A percentile compares a stretch with the other conserved stretches of the same genome.
Conservation (phyloP, 1,284 basidiomycete species). For the Porogramme epimiltina region DNA sequence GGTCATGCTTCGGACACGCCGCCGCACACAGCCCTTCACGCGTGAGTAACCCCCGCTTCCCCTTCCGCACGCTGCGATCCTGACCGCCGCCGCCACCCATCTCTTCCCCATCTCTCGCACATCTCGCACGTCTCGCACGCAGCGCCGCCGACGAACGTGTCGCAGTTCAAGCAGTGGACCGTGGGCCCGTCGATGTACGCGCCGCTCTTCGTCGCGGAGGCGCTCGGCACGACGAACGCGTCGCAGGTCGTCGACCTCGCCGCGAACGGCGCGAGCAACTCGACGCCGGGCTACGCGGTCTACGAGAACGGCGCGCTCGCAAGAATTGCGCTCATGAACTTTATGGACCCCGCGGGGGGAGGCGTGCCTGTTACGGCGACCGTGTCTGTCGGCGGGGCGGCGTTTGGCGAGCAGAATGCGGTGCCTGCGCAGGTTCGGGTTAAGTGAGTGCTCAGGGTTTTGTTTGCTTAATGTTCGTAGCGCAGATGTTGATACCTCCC, state of each 20-base stretch:
- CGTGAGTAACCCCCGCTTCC: slow-evolving; percentile 34
- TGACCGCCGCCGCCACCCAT: no score
- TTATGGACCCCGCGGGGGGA: slow-evolving; percentile 52
- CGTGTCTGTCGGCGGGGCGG: slow-evolving; percentile 44
- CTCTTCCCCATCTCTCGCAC: no score
- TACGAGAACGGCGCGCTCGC: slow-evolving; percentile 62
- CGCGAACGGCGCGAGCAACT: slow-evolving; percentile 48
- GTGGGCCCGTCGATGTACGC: slow-evolving; percentile 72
- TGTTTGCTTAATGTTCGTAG: no score
- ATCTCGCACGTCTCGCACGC: slow-evolving; percentile 6
- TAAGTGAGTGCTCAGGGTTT: slow-evolving; percentile 51
- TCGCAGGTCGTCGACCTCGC: slow-evolving; percentile 63
- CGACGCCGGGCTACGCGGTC: slow-evolving; percentile 72
- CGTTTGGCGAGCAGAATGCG: slow-evolving; percentile 33
- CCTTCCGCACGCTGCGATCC: no score
- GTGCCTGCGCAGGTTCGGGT: slow-evolving; percentile 45
- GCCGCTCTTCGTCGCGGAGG: slow-evolving; percentile 67
- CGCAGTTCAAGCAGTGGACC: slow-evolving; percentile 59
- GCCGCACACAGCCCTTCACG: slow-evolving; percentile 43
- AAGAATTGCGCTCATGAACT: slow-evolving; percentile 71
- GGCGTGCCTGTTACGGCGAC: slow-evolving; percentile 49
- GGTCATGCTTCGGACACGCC: no score
- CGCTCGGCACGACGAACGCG: slow-evolving; percentile 59
- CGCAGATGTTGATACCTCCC: background rate
- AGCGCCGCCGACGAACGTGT: slow-evolving; percentile 65